These are phyloP conservation scores for Melaleuca quinquenervia DNA, from an alignment of 345 rosid genomes.

Conservation along the genomic window DNA sequence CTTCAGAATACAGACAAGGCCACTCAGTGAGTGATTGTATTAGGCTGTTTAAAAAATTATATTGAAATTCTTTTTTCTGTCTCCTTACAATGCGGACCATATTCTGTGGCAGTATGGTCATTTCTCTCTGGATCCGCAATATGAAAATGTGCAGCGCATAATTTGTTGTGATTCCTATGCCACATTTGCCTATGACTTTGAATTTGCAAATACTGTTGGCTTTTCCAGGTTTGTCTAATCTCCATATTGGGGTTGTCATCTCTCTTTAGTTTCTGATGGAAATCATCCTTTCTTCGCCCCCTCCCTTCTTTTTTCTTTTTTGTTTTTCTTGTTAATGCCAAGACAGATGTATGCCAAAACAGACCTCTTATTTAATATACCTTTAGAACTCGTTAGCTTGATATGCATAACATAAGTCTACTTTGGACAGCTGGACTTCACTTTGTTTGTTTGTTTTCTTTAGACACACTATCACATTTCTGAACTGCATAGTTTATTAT, in stretches of 20 bases:
- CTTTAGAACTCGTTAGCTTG: not conserved
- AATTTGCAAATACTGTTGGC: conserved; percentile 60
- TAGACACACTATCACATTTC: not conserved
- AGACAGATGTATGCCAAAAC: not conserved
- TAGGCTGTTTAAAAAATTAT: not conserved
- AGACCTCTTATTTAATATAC: not conserved
- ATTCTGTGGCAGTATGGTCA: conserved; percentile 76
- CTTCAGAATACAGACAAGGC: conserved; percentile 85
- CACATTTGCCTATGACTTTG: conserved; percentile 94
- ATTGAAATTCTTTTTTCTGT: not conserved
- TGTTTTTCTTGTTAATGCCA: not conserved
- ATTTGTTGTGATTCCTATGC: conserved; percentile 95
- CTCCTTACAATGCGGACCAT: not conserved
- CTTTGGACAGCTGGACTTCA: not conserved
- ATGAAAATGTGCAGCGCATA: conserved; percentile 95
- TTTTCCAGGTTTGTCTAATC: conserved; percentile 62
- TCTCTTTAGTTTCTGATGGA: not conserved
- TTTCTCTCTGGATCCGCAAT: conserved; percentile 97
- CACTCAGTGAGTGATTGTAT: conserved; percentile 54
- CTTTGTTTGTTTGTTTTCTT: not conserved
- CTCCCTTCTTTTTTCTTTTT: not conserved
- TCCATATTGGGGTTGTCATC: not conserved
- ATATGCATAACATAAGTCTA: not conserved
- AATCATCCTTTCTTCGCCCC: not conserved
- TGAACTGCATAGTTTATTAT: not conserved